Evolutionary conservation across 2,329 filamentous ascomycete species (phyloP), one percentile per base, ranked within the genome.

Genomic region (Ambrosiella xylebori): DNA sequence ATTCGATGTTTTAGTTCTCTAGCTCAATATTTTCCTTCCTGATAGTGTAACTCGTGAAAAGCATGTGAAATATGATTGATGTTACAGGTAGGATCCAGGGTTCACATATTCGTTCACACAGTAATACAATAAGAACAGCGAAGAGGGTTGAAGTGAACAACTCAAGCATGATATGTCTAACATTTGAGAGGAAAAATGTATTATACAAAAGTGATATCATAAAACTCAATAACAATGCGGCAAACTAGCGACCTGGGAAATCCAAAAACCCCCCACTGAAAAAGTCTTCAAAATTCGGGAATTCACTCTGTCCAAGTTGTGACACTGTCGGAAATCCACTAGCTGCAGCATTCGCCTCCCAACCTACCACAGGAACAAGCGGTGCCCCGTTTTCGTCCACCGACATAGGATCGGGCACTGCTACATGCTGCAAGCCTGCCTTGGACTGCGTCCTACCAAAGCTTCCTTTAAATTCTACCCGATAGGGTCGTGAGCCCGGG

Each of bases 221-320:
- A 47, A 27, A 56, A 56, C 54, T 6, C 7, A 47, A 40, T 17
- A 56, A 13, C 2, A 37, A 45, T 5, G 1, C 35, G 15, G 17
- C n/a, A 17, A 17, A 7, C 52, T 35, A 54, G 7, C 52, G 15
- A 8, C 52, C 52, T 51, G 59, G 59, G 40, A 57, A 60, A n/a
- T 60, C 59, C 56, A 60, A 57, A 49, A 60, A 60, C 36, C 59
- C 59, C 1, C 59, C 59, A 51, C 59, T 60, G 11, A 60, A 60
- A 11, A 60, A 60, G 19, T 60, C 59, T 15, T 60, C 59, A 37
- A 60, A 57, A 49, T 60, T 60, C n/a, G 59, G 59, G 37, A 60
- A 60, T 1, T 60, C 59, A 6, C 47, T 40, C 6, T 50, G 55
- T 38, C 40, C 12, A 36, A 37, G 19, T 8, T 27, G 3, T n/a